Percentiles rank a stretch among this genome's conserved stretches.
Evolutionary conservation across 2,329 filamentous ascomycete genomes (phyloP).

Genomic region (Celoporthe dispersa): DNA sequence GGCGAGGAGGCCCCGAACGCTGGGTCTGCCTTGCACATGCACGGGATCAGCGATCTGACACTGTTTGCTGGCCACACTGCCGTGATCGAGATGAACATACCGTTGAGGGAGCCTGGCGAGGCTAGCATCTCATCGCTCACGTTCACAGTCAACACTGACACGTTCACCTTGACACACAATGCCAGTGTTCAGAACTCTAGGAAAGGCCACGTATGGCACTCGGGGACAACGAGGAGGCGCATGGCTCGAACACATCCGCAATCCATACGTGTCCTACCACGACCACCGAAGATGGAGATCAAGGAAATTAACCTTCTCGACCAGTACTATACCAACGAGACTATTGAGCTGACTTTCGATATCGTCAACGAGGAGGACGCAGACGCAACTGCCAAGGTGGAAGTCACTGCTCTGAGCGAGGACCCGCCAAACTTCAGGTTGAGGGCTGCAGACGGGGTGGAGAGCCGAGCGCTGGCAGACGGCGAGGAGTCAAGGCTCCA

Average conservation of each 20-base stretch:
- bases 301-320: slow-evolving; percentile 63
- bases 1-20: slow-evolving; percentile 35
- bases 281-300: slow-evolving; percentile 90
- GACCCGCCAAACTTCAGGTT: slow-evolving; percentile 53
- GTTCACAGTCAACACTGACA: slow-evolving; percentile 64
- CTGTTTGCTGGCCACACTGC: slow-evolving; percentile 69
- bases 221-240: slow-evolving; percentile 48
- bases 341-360: slow-evolving; percentile 68
- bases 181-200: slow-evolving; percentile 55
- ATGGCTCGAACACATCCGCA: slow-evolving; percentile 55
- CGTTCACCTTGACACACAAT: slow-evolving; percentile 70
- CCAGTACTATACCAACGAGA: slow-evolving; percentile 86
- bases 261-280: slow-evolving; percentile 75
- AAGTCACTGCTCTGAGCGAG: slow-evolving; percentile 68
- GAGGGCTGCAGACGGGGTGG: slow-evolving; percentile 41
- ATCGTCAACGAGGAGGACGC: slow-evolving; percentile 84
- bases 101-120: slow-evolving; percentile 81
- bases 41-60: slow-evolving; percentile 65
- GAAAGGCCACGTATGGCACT: slow-evolving; percentile 55
- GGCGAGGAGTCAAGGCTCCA: slow-evolving; percentile 45
- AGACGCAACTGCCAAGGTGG: slow-evolving; percentile 71
- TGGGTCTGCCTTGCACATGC: slow-evolving; percentile 41
- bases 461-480: slow-evolving; percentile 37
- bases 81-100: slow-evolving; percentile 72
- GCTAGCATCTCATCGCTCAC: slow-evolving; percentile 67